Evolutionary conservation across 129 eudicot genomes (phyloP).

Genomic region (Centrapalus pauciflorus): DNA sequence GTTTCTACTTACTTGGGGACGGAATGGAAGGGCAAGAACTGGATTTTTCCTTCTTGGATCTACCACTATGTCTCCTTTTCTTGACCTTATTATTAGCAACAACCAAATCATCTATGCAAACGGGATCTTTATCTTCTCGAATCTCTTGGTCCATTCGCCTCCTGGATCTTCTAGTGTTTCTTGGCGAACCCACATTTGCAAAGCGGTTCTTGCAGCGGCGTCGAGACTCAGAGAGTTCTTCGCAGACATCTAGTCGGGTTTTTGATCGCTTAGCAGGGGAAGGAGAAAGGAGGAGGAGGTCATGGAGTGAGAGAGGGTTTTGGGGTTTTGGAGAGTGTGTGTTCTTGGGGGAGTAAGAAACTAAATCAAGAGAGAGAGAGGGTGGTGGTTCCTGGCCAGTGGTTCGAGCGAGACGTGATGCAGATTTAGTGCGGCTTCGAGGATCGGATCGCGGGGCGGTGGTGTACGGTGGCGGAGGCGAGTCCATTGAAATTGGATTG

Average conservation of each 20-base stretch:
- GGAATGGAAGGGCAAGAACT: conserved; percentile 23
- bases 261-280: conserved; percentile 46
- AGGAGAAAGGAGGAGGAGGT: conserved; percentile 57
- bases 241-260: conserved; percentile 34
- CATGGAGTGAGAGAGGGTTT: conserved; percentile 30
- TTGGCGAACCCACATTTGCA: conserved; percentile 40
- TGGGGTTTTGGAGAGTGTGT: conserved; percentile 33
- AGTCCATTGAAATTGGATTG: conserved; percentile 41
- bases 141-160: conserved; percentile 48
- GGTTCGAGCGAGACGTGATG: conserved; percentile 44
- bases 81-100: conserved; percentile 38
- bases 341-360: conserved; percentile 35
- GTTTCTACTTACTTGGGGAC: conserved; percentile 40
- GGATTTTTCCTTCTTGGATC: conserved; percentile 43
- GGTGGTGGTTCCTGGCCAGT: conserved; percentile 18
- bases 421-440: conserved; percentile 35
- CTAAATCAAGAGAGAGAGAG: conserved; percentile 44
- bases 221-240: conserved; percentile 29
- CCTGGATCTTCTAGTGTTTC: conserved; percentile 42
- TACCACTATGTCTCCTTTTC: conserved; percentile 51
- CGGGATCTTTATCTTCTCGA: conserved; percentile 39
- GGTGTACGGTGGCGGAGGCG: conserved; percentile 33
- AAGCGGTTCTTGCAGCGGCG: conserved; percentile 31
- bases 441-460: conserved; percentile 38
- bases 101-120: conserved; percentile 38